phyloP scores from a whole-genome alignment of 129 eudicot species.

The Flaveria trinervia region DNA sequence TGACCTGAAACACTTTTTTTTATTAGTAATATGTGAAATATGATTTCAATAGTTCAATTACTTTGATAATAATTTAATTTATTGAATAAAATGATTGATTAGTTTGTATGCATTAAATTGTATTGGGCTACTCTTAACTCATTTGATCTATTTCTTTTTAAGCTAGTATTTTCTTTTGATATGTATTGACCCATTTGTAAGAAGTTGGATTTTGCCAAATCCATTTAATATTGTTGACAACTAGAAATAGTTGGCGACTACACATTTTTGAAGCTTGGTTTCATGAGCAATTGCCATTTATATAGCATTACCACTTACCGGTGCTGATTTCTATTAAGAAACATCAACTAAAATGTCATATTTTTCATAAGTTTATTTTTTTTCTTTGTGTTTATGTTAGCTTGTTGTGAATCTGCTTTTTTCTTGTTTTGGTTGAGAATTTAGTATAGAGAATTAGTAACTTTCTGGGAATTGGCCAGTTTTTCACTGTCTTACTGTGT shows the following conservation, averaged over 20 bases:
- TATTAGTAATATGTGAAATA: neutral
- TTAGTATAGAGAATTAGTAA: neutral
- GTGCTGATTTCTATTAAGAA: neutral
- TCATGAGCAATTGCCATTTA: neutral
- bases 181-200: neutral
- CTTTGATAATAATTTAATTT: neutral
- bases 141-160: neutral
- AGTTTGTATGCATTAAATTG: neutral
- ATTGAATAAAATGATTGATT: neutral
- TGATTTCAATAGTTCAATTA: neutral
- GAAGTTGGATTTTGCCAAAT: neutral
- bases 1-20: neutral
- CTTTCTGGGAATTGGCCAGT: neutral
- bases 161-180: neutral
- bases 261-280: slow-evolving; percentile 8
- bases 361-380: neutral
- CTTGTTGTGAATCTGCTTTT: slow-evolving; percentile 1
- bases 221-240: slow-evolving; percentile 1
- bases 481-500: neutral
- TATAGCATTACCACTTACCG: neutral
- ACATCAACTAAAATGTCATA: neutral
- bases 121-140: neutral
- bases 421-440: slow-evolving; percentile 5
- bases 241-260: slow-evolving; percentile 16
- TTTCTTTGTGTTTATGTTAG: neutral